These are phyloP conservation scores for Yamadazyma endophytica DNA, from an alignment of 805 yeast genomes.

Conservation along the genomic window DNA sequence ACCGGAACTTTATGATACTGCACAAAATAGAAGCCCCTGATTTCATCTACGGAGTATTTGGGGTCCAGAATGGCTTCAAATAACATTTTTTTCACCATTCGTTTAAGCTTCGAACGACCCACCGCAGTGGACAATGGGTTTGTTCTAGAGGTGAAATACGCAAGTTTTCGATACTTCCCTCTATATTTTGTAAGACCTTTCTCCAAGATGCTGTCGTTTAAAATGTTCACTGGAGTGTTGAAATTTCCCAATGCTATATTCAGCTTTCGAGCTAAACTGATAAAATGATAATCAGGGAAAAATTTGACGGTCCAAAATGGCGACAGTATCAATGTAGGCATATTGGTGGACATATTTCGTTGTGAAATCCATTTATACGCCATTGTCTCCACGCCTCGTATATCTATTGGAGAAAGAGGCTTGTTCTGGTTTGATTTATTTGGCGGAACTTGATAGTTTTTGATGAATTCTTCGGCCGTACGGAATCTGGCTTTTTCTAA, in stretches of 20 bases:
- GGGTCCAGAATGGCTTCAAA: constrained; percentile 11
- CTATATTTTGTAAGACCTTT: constrained; percentile 17
- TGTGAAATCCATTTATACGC: constrained; percentile 13
- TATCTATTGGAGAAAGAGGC: constrained; percentile 31
- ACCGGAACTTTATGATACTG: constrained; percentile 16
- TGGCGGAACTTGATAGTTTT: constrained; percentile 6
- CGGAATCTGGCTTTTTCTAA: no score
- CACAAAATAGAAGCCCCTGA: constrained; percentile 24
- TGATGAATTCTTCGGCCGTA: constrained; percentile 4
- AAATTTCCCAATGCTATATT: constrained; percentile 33
- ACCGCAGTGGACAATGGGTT: constrained; percentile 32
- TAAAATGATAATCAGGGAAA: constrained; percentile 24
- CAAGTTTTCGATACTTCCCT: constrained; percentile 21
- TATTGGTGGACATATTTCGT: constrained; percentile 14
- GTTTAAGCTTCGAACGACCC: constrained; percentile 23
- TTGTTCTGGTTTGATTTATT: constrained; percentile 3
- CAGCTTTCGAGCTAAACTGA: constrained; percentile 30
- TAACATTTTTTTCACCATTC: constrained; percentile 14
- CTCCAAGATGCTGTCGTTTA: constrained; percentile 24
- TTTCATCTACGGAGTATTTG: constrained; percentile 7
- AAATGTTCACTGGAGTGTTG: constrained; percentile 20
- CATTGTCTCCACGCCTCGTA: constrained; percentile 28
- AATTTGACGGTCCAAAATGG: constrained; percentile 23
- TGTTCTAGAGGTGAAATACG: constrained; percentile 20
- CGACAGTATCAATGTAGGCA: constrained; percentile 8